Evolutionary conservation across 805 yeast species (phyloP), one percentile per base, ranked within the genome.

Genomic region (Teunomyces gatunensis): DNA sequence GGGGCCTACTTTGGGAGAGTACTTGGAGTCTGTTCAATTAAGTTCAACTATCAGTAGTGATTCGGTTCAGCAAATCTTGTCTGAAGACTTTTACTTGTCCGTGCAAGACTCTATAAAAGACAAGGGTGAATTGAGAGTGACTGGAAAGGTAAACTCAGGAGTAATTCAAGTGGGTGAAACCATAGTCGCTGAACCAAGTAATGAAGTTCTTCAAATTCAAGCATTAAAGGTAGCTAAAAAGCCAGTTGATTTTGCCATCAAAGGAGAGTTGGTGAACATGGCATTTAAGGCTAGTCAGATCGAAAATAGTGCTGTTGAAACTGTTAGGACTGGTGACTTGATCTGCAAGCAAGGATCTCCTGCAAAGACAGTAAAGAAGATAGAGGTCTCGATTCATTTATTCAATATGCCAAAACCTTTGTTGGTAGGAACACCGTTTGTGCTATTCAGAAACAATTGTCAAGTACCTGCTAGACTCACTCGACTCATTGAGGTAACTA

Each of bases 361-460:
- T 2, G 56, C 67, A 9, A 55, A 52, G 36, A 52, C 70, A 2
- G 68, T 59, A 5, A 60, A 58, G 44, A 57, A 53, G 15, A 66
- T 73, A 46, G 55, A 52, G 3, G 67, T 65, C 17, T 45, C 56
- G 4, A 45, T 73, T 39, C 64, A 54, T 46, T 59, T 73, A 42
- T 73, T 73, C 55, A 65, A 73, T 49, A 61, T 83, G 57, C 75
- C 74, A 30, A 75, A 87, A 53, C 97, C 97, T 0, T 65, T 90
- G 40, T 68, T 90, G 35, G 83, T 85, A 11, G 97, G 97, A 6
- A 77, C 95, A 0, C 85, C 91, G 35, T 76, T 89, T 53, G 79
- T 89, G 35, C 63, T 89, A 45, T 89, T 90, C 66, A 77, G 91
- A 50, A 90, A 91, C 52, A 83, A 88, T 48, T 75, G 81, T 21